Base-by-base conservation (phyloP, 805 yeast genomes). In the Candida methanosorbosa region DNA sequence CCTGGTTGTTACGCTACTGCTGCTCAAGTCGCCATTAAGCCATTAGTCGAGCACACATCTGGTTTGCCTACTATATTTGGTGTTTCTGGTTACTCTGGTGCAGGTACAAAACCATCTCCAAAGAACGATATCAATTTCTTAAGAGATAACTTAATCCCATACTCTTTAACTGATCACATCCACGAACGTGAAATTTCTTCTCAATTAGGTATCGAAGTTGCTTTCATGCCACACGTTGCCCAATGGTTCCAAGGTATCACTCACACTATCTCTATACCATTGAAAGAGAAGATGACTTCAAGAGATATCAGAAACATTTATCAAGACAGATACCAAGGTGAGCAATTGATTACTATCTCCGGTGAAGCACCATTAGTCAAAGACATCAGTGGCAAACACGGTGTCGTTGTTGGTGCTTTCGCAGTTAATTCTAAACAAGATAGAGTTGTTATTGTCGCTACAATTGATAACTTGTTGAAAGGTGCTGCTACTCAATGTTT, bases 1-100 rank as follows among this genome's bases (percentile, higher is more conserved):
- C 99, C 99, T 3, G 99, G 98, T 32, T 92, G 99, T 68, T 92
- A 88, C 57, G 97, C 98, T n/a, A 92, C 99, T 30, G 97, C 94
- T 38, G 92, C 97, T 12, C 97, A 92, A 66, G 62, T 87, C 18
- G 88, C 95, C 12, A 79, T 92, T 54, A 78, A 90, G 32, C 99
- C 98, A 24, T 66, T 92, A 48, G 61, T 71, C n/a, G 75, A 78
- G 32, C 73, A 73, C 50, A 66, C 78, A 27, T 61, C 65, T 12
- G 92, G 92, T 24, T 66, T 70, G 20, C 97, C 99, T 34, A 66
- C 86, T 4, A 70, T 90, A 11, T 92, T 92, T 56, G 98, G 98
- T 54, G 92, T 92, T 23, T 85, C 96, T 32, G 99, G 99, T 33
- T 92, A 90, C 59, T 92, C 98, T 11, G 99, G 99, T 39, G 98